Evolutionary conservation across 345 rosid genomes (phyloP), one percentile per base, ranked within the genome.

Genomic region (Mercurialis annua): DNA sequence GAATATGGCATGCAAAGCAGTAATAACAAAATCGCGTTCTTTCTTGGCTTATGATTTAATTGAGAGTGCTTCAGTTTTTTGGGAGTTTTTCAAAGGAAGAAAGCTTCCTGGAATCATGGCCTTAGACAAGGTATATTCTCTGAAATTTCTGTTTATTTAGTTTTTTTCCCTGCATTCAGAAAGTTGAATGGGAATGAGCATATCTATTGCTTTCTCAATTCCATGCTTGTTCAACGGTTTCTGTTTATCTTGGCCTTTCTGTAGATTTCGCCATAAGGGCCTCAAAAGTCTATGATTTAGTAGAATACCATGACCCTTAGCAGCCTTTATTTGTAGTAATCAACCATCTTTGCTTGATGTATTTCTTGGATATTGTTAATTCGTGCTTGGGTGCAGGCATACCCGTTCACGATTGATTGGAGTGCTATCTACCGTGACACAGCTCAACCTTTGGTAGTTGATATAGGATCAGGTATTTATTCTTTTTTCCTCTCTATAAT

Each of bases 31-130:
- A 54, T 76, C 85, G 52, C 55, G 69, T 56, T 73, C 68, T 58
- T 17, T 64, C 46, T 52, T 66, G 18, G 63, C 62, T 76, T 64
- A 75, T 48, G 61, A 62, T 43, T 50, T 74, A 63, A 65, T 87
- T 62, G 82, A 80, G 71, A 71, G 73, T 68, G 86, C 83, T 55
- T 79, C 87, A 47, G 81, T 80, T 65, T 79, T 80, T 31, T 85
- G 90, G 93, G 87, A 82, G 57, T 84, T 81, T 81, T 84, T 87
- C 61, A 82, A 81, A 68, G 83, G 83, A 78, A 78, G 83, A 77
- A 84, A 71, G 68, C 86, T 87, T 72, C 90, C 83, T 42, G 88
- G 85, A 27, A 69, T 87, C 46, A 47, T 75, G 81, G 83, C 88
- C 68, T 82, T 87, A 72, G 90, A 87, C 59, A 85, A 87, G 73